These are phyloP conservation scores for Plectranthus barbatus DNA, from an alignment of 257 asterid species.

Conservation along the genomic window DNA sequence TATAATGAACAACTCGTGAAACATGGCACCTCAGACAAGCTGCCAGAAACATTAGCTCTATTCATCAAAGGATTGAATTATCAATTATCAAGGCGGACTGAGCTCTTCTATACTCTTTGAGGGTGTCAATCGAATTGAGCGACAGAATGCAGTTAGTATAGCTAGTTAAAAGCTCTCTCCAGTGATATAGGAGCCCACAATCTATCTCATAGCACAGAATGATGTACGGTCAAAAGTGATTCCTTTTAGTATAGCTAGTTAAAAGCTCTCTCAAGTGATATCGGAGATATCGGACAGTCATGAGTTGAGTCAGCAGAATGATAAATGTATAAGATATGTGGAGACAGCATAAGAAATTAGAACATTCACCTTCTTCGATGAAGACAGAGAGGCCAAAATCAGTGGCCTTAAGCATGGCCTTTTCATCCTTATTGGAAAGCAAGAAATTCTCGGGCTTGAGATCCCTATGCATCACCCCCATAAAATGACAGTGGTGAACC, in stretches of 20 bases:
- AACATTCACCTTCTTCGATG: slow-evolving; percentile 60
- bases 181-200: not conserved
- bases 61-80: not conserved
- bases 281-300: not conserved
- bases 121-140: not conserved
- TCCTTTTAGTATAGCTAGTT: not conserved
- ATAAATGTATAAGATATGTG: no score
- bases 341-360: not conserved
- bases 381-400: slow-evolving; percentile 88
- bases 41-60: no score
- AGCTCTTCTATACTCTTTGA: not conserved
- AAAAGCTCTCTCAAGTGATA: not conserved
- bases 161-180: not conserved
- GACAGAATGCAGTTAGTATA: not conserved
- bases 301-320: not conserved
- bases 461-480: slow-evolving; percentile 95
- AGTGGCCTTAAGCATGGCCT: slow-evolving; percentile 67
- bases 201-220: not conserved
- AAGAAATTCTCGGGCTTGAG: slow-evolving; percentile 90
- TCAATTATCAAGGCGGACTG: not conserved
- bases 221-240: not conserved
- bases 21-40: not conserved
- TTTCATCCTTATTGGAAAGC: slow-evolving; percentile 60
- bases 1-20: not conserved
- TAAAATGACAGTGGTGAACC: slow-evolving; percentile 75